Percentiles rank a stretch among this genome's conserved stretches.
Conservation (phyloP, 768 basidiomycete species). For the Boletus bicolor region DNA sequence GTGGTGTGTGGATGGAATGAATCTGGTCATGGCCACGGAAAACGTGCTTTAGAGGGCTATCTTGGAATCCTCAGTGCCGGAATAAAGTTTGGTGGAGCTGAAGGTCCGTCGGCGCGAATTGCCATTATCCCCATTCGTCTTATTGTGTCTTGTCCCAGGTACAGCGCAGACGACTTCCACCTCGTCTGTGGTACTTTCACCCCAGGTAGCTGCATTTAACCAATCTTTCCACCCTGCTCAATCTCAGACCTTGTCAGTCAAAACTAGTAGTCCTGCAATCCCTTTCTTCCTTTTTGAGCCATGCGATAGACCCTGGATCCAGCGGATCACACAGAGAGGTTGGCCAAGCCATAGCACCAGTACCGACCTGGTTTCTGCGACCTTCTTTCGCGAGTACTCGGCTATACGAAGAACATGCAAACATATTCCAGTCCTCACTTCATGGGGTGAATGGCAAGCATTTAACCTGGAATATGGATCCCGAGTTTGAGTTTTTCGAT, state of each 20-base stretch:
- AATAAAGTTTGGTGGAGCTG: slow-evolving; percentile 54
- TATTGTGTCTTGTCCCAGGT: slow-evolving; percentile 13
- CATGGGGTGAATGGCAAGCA: slow-evolving; percentile 15
- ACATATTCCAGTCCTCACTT: slow-evolving; percentile 35
- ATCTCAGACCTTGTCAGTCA: slow-evolving; percentile 46
- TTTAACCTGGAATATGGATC: slow-evolving; percentile 26
- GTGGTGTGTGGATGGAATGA: slow-evolving; percentile 70
- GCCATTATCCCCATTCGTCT: neutral
- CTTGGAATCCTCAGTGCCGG: slow-evolving; percentile 74
- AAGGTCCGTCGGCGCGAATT: slow-evolving; percentile 38
- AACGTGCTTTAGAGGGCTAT: slow-evolving; percentile 73
- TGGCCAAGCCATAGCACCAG: slow-evolving; percentile 15
- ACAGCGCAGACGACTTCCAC: slow-evolving; percentile 51
- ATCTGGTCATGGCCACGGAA: slow-evolving; percentile 49
- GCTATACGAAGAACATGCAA: slow-evolving; percentile 55
- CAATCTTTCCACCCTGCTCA: neutral
- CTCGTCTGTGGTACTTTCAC: slow-evolving; percentile 61
- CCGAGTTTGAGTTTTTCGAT: slow-evolving; percentile 22
- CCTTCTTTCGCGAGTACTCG: slow-evolving; percentile 52
- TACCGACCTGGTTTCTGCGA: slow-evolving; percentile 63
- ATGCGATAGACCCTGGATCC: slow-evolving; percentile 36
- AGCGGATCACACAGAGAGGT: slow-evolving; percentile 13
- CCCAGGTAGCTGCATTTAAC: slow-evolving; percentile 42
- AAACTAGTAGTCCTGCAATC: slow-evolving; percentile 76
- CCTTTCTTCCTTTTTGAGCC: slow-evolving; percentile 60